Percentiles rank a stretch among this genome's conserved stretches.
Conservation (phyloP, 495 filamentous ascomycete species). For the Hypoxylon rickii region DNA sequence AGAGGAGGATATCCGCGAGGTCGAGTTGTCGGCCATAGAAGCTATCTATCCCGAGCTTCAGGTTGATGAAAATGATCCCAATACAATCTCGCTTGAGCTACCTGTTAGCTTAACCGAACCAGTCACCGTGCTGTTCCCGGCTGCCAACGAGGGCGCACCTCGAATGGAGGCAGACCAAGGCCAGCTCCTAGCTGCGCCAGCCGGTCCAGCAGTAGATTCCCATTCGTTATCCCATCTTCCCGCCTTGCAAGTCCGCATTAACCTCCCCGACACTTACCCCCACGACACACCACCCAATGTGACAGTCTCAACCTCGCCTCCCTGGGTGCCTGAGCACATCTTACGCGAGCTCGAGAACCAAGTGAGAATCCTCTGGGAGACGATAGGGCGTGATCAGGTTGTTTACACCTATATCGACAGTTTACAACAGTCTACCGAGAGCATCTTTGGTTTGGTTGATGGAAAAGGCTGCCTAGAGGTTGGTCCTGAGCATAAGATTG, state of each 20-base stretch:
- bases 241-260: conserved; percentile 68
- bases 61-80: conserved; percentile 61
- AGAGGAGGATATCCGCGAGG: conserved; percentile 71
- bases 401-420: conserved; percentile 87
- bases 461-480: conserved; percentile 57
- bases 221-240: conserved; percentile 77
- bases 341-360: conserved; percentile 65
- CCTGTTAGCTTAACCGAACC: conserved; percentile 71
- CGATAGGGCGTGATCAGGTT: conserved; percentile 74
- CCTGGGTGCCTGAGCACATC: conserved; percentile 69
- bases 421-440: conserved; percentile 78
- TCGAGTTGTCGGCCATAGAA: conserved; percentile 80
- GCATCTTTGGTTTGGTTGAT: conserved; percentile 72
- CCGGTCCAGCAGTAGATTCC: conserved; percentile 48
- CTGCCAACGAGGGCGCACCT: conserved; percentile 48
- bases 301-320: conserved; percentile 63
- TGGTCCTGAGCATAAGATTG: conserved; percentile 65
- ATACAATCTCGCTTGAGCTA: conserved; percentile 70
- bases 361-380: conserved; percentile 74
- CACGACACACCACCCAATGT: conserved; percentile 66
- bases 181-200: conserved; percentile 10
- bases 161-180: conserved; percentile 21
- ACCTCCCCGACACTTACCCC: conserved; percentile 79
- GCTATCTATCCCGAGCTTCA: conserved; percentile 90
- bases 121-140: conserved; percentile 71